phyloP scores from a whole-genome alignment of 108 stramenopile species.

The Cyclotella atomus region DNA sequence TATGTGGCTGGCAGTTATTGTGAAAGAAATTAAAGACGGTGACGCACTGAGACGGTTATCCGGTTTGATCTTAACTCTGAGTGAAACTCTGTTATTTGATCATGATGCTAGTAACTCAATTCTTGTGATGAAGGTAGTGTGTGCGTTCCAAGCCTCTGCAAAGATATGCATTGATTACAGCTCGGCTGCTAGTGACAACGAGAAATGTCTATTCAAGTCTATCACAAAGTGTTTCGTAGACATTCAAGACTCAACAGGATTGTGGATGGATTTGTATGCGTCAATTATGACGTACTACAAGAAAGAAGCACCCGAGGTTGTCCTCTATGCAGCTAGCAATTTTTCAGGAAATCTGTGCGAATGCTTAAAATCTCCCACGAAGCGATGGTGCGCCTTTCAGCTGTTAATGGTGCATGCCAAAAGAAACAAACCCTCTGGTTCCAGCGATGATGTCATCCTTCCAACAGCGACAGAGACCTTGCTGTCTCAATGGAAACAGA shows the following conservation, averaged over 20 bases:
- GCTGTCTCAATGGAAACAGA: conserved; percentile 56
- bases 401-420: conserved; percentile 54
- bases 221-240: conserved; percentile 36
- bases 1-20: conserved; percentile 53
- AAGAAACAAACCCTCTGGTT: conserved; percentile 26
- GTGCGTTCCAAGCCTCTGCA: conserved; percentile 16
- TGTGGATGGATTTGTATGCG: conserved; percentile 35
- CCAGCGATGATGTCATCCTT: conserved; percentile 30
- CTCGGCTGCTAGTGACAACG: conserved; percentile 16
- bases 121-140: conserved; percentile 26
- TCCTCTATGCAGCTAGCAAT: conserved; percentile 26
- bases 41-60: conserved; percentile 26
- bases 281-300: conserved; percentile 10
- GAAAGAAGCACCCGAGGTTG: conserved; percentile 7
- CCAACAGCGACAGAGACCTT: conserved; percentile 37
- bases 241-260: not conserved
- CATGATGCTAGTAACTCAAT: conserved; percentile 17
- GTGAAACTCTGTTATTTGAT: conserved; percentile 23
- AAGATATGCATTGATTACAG: conserved; percentile 32
- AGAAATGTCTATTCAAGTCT: conserved; percentile 21
- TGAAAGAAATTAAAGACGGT: conserved; percentile 19
- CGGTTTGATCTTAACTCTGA: conserved; percentile 6
- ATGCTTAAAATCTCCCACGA: conserved; percentile 49
- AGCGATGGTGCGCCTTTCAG: conserved; percentile 60
- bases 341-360: conserved; percentile 37